Conservation (phyloP, 140 eudicot species). For the Ambrosia hybrid region DNA sequence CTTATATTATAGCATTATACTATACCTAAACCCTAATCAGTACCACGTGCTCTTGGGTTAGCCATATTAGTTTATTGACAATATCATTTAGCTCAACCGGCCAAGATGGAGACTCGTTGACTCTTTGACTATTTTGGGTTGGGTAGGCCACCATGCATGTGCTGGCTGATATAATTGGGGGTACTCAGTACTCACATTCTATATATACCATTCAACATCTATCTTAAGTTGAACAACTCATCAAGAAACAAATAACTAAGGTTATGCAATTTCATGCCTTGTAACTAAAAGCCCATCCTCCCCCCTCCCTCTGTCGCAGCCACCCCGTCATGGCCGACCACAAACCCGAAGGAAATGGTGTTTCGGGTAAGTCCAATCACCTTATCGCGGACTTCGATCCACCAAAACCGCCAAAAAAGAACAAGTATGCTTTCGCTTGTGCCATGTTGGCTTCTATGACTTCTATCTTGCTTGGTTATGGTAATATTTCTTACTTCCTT, state of each 20-base stretch:
- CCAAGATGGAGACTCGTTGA: conserved; percentile 18
- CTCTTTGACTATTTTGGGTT: conserved; percentile 19
- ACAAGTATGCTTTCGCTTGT: conserved; percentile 74
- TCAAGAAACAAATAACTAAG: conserved; percentile 5
- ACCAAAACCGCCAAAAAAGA: conserved; percentile 48
- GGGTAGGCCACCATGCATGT: conserved; percentile 15
- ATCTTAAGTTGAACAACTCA: conserved; percentile 11
- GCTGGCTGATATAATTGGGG: conserved; percentile 25
- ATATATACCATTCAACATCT: conserved; percentile 36
- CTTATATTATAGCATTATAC: neutral
- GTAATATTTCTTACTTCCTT: conserved; percentile 25
- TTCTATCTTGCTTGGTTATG: conserved; percentile 77
- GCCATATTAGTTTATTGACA: neutral
- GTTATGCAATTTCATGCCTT: conserved; percentile 24
- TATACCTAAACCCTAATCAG: neutral
- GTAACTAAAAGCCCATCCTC: conserved; percentile 7
- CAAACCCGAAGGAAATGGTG: conserved; percentile 26
- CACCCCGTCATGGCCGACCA: conserved; percentile 43
- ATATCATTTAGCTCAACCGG: conserved; percentile 3
- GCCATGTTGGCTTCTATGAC: conserved; percentile 82
- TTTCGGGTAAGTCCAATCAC: conserved; percentile 29
- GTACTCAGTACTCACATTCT: conserved; percentile 20
- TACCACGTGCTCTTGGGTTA: conserved; percentile 23
- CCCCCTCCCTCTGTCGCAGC: conserved; percentile 6
- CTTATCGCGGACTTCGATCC: conserved; percentile 41